These are phyloP conservation scores for Geranium incanum DNA, from an alignment of 441 rosid species.

Conservation along the genomic window DNA sequence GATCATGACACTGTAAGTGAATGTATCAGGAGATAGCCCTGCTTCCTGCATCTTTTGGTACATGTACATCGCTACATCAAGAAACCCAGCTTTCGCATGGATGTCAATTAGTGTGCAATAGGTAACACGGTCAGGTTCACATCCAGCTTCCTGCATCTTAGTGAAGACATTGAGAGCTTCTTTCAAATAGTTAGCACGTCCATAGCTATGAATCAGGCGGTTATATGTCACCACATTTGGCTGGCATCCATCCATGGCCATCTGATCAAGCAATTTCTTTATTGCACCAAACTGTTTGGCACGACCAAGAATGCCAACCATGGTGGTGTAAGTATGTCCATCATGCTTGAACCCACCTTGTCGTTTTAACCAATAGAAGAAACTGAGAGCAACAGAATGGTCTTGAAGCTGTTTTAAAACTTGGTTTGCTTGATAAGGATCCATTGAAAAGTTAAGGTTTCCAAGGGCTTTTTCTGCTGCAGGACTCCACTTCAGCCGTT, in stretches of 20 bases:
- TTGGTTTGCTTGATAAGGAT: constrained; percentile 85
- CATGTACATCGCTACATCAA: constrained; percentile 79
- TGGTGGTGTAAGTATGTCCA: constrained; percentile 83
- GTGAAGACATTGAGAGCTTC: constrained; percentile 63
- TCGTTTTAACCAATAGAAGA: constrained; percentile 71
- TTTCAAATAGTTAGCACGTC: constrained; percentile 75
- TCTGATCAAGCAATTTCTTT: constrained; percentile 63
- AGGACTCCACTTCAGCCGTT: constrained; percentile 57
- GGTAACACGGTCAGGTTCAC: constrained; percentile 82
- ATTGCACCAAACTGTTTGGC: constrained; percentile 62
- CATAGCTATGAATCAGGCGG: constrained; percentile 82
- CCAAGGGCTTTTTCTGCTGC: constrained; percentile 61
- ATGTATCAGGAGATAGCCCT: constrained; percentile 84
- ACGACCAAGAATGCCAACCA: constrained; percentile 89
- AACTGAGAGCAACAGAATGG: constrained; percentile 63
- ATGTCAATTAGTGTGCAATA: constrained; percentile 83
- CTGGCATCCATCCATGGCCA: constrained; percentile 69
- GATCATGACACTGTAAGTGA: constrained; percentile 82
- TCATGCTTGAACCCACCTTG: constrained; percentile 70
- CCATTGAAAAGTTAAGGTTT: constrained; percentile 41
- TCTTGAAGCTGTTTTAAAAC: constrained; percentile 71
- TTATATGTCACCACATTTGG: constrained; percentile 84
- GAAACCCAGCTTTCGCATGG: constrained; percentile 92
- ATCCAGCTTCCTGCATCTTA: constrained; percentile 63
- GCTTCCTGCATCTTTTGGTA: constrained; percentile 66